Conservation (phyloP, 495 filamentous ascomycete genomes). For the Mytilinidion resinicola region DNA sequence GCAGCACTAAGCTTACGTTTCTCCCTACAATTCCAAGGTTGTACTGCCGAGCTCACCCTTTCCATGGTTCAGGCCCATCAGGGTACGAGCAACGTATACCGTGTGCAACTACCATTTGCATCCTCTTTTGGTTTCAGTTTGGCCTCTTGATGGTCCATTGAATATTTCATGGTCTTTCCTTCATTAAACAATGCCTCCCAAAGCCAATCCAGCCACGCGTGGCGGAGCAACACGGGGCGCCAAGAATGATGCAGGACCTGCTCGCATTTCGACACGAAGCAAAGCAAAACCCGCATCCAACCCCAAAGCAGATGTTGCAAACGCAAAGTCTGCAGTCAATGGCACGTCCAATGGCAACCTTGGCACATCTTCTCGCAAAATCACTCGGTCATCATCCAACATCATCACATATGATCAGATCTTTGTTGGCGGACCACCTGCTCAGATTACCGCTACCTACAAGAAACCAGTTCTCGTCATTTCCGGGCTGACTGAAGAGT, state of each 20-base stretch:
- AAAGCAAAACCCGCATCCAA: constrained; percentile 10
- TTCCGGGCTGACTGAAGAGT: constrained; percentile 15
- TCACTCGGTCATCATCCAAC: constrained; percentile 22
- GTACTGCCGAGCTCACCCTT: no score
- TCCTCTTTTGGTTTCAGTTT: no score
- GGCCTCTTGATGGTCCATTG: no score
- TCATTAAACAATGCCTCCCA: constrained; percentile 2
- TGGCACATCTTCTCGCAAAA: constrained; percentile 4
- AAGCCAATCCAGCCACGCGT: constrained; percentile 5
- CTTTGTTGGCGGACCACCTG: background rate
- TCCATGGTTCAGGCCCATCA: no score
- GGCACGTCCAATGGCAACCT: background rate
- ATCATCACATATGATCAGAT: constrained; percentile 13
- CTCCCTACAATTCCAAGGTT: no score
- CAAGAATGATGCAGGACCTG: no score
- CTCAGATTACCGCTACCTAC: constrained; percentile 5
- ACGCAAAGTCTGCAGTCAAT: constrained; percentile 6
- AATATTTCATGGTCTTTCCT: no score
- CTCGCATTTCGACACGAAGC: constrained; percentile 13
- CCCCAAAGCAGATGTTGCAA: constrained; percentile 16
- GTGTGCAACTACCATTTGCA: no score
- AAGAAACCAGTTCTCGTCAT: constrained; percentile 13
- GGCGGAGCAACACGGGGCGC: constrained; percentile 2
- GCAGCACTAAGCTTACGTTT: no score
- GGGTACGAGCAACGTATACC: no score